Percentiles rank a stretch among this genome's conserved stretches.
Conservation (phyloP, 2,329 filamentous ascomycete genomes). For the Coniella vitis region DNA sequence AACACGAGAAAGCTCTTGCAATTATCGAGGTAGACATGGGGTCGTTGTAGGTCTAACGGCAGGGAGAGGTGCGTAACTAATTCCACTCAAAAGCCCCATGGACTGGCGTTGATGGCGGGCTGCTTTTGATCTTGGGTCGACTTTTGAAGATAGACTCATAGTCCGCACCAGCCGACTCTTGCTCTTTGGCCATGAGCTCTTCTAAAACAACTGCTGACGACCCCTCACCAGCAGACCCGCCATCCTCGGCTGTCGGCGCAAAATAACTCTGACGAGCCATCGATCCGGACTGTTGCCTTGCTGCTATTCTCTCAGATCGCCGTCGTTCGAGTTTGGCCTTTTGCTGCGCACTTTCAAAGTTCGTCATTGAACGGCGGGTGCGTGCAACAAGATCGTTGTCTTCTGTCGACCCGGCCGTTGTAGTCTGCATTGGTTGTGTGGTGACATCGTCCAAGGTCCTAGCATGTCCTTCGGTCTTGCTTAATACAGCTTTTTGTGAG, state of each 20-base stretch:
- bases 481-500: no score
- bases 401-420: slow-evolving; percentile 24
- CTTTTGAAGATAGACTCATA: slow-evolving; percentile 82
- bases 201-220: slow-evolving; percentile 51
- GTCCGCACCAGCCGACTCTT: slow-evolving; percentile 34
- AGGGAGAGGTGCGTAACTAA: not conserved
- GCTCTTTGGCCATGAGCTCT: slow-evolving; percentile 61
- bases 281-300: slow-evolving; percentile 27
- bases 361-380: slow-evolving; percentile 55
- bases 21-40: no score
- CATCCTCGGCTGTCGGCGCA: slow-evolving; percentile 37
- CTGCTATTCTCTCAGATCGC: slow-evolving; percentile 39
- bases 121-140: slow-evolving; percentile 70
- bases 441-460: not conserved
- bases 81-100: slow-evolving; percentile 21
- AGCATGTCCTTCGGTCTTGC: slow-evolving; percentile 18
- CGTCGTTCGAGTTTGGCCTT: slow-evolving; percentile 53
- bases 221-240: slow-evolving; percentile 29
- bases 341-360: slow-evolving; percentile 53
- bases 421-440: slow-evolving; percentile 21
- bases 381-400: slow-evolving; percentile 49
- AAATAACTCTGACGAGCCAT: slow-evolving; percentile 40
- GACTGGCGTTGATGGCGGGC: slow-evolving; percentile 53
- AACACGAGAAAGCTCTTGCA: no score
- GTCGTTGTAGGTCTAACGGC: no score